Evolutionary conservation across 78 protist genomes (phyloP).

Genomic region (Andalucia godoyi): DNA sequence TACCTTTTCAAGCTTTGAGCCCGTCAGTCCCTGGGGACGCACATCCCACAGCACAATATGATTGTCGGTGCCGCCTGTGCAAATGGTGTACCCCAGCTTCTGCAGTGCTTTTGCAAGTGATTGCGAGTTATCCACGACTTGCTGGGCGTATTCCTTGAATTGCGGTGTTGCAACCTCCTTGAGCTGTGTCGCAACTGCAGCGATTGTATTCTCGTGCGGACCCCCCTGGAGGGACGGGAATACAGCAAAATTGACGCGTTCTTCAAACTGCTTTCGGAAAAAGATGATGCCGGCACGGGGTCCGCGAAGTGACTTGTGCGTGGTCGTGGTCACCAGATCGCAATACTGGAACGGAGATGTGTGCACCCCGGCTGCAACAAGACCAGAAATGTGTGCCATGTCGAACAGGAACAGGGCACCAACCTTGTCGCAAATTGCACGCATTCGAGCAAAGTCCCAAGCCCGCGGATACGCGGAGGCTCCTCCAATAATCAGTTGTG

Average conservation of each 20-base stretch:
- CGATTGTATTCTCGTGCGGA: slow-evolving; percentile 96
- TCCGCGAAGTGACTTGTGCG: slow-evolving; percentile 98
- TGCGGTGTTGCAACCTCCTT: slow-evolving; percentile 67
- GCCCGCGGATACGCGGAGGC: slow-evolving; percentile 96
- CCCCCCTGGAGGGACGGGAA: slow-evolving; percentile 97
- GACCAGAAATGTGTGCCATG: slow-evolving; percentile 98
- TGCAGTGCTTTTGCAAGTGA: slow-evolving; percentile 63
- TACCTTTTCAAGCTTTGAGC: slow-evolving; percentile 82
- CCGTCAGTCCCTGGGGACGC: slow-evolving; percentile 75
- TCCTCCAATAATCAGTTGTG: slow-evolving; percentile 89
- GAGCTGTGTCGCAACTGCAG: slow-evolving; percentile 87
- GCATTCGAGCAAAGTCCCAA: slow-evolving; percentile 81
- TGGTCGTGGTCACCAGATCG: slow-evolving; percentile 98
- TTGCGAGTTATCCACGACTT: slow-evolving; percentile 63
- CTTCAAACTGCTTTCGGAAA: slow-evolving; percentile 76
- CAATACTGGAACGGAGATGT: slow-evolving; percentile 71
- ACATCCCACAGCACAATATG: slow-evolving; percentile 92
- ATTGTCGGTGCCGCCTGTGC: slow-evolving; percentile 94
- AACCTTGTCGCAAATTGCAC: slow-evolving; percentile 74
- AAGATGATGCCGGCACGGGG: slow-evolving; percentile 98
- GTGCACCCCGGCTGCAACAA: slow-evolving; percentile 77
- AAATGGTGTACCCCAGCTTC: slow-evolving; percentile 72
- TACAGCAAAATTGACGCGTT: slow-evolving; percentile 76
- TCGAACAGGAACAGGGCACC: slow-evolving; percentile 87
- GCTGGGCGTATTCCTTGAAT: slow-evolving; percentile 68